These are phyloP conservation scores for Saccharomyces pastorianus DNA, from an alignment of 1,139 yeast species.

Conservation along the genomic window DNA sequence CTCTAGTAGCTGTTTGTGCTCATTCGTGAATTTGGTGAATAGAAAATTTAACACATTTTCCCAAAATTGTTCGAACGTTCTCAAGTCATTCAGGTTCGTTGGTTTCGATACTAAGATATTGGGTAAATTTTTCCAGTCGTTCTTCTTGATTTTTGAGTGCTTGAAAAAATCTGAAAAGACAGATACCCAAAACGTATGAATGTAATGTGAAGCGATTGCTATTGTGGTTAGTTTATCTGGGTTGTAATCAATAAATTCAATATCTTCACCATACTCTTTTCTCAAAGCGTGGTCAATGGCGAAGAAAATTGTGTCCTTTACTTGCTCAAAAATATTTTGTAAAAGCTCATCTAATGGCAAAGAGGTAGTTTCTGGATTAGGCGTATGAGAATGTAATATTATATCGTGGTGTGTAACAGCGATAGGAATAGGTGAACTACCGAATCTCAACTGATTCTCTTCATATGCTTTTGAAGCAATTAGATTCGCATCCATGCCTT, in stretches of 20 bases:
- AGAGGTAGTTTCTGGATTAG: neutral
- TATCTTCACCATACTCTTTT: conserved; percentile 50
- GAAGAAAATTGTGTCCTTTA: conserved; percentile 37
- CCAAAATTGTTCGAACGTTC: conserved; percentile 48
- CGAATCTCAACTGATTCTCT: conserved; percentile 35
- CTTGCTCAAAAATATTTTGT: conserved; percentile 32
- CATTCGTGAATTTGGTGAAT: neutral
- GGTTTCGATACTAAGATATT: conserved; percentile 31
- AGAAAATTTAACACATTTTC: conserved; percentile 31
- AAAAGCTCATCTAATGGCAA: conserved; percentile 3
- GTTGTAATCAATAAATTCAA: conserved; percentile 44
- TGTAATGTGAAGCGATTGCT: conserved; percentile 37
- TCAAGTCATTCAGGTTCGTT: conserved; percentile 25
- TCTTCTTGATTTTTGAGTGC: conserved; percentile 16
- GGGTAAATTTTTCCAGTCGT: conserved; percentile 28
- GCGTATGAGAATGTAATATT: neutral
- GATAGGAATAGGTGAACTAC: too few relatives aligned
- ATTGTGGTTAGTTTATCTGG: conserved; percentile 33
- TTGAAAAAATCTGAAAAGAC: conserved; percentile 47
- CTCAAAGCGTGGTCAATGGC: conserved; percentile 48
- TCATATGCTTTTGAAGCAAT: conserved; percentile 46
- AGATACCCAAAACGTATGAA: conserved; percentile 48
- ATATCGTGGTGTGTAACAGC: neutral
- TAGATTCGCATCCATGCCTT: conserved; percentile 52
- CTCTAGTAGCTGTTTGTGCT: neutral